phyloP scores from a whole-genome alignment of 2,329 filamentous ascomycete genomes.

The Shiraia bambusicola region DNA sequence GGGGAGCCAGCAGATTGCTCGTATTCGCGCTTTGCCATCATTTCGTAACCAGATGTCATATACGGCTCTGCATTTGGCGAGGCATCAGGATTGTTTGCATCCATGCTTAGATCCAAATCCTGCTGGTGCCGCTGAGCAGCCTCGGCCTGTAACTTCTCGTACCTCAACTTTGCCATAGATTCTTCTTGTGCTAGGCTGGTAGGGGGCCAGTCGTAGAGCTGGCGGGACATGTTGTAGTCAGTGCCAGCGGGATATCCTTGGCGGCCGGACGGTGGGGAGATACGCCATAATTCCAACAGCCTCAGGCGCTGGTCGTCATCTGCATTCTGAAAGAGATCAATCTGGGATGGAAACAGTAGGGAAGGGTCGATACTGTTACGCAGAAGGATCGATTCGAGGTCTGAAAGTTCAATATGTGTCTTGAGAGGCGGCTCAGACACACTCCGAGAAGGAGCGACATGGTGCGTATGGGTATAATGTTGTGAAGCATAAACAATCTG shows the following conservation, averaged over 20 bases:
- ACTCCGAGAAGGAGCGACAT: constrained; percentile 51
- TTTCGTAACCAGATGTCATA: constrained; percentile 79
- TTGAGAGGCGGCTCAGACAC: constrained; percentile 33
- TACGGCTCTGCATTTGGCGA: constrained; percentile 70
- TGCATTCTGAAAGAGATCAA: constrained; percentile 76
- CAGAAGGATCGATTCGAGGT: constrained; percentile 61
- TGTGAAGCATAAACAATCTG: constrained; percentile 73
- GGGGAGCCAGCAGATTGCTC: constrained; percentile 50
- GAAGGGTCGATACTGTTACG: constrained; percentile 70
- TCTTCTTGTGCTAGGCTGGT: constrained; percentile 59
- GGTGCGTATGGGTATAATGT: constrained; percentile 81
- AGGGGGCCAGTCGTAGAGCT: constrained; percentile 55
- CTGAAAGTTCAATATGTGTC: constrained; percentile 32
- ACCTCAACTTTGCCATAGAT: constrained; percentile 59
- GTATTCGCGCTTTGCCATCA: constrained; percentile 65
- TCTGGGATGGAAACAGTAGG: constrained; percentile 70
- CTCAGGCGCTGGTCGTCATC: constrained; percentile 70
- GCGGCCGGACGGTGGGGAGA: constrained; percentile 64
- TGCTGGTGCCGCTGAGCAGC: constrained; percentile 27
- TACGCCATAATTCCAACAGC: constrained; percentile 81
- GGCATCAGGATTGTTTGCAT: constrained; percentile 18
- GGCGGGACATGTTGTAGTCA: constrained; percentile 50
- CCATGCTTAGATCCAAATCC: constrained; percentile 33
- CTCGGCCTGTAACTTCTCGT: constrained; percentile 51
- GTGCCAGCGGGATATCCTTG: constrained; percentile 33